A percentile compares a stretch with the other conserved stretches of the same genome.
These are phyloP conservation scores for Shiraia bambusicola DNA, from an alignment of 2,329 filamentous ascomycete species.

Conservation along the genomic window DNA sequence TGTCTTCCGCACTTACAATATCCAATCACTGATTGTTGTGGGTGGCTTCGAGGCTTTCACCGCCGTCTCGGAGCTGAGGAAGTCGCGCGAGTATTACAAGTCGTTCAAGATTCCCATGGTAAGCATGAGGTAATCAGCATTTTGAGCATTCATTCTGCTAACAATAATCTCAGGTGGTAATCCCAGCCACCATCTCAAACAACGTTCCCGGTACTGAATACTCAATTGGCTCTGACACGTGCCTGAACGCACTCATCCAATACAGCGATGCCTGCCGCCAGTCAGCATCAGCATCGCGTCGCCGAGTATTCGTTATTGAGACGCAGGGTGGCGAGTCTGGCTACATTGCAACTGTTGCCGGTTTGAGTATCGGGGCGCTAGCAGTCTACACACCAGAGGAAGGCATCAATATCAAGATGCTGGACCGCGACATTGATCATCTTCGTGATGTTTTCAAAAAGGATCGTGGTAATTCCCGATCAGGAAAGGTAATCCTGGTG, in stretches of 20 bases:
- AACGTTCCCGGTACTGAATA: conserved; percentile 98
- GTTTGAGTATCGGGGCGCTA: conserved; percentile 85
- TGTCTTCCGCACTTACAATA: conserved; percentile 81
- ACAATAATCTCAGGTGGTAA: conserved; percentile 63
- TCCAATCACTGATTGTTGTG: conserved; percentile 88
- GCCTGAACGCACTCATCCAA: conserved; percentile 87
- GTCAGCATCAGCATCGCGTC: conserved; percentile 88
- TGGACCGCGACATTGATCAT: conserved; percentile 85
- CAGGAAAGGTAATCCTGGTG: conserved; percentile 91
- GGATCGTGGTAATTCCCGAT: conserved; percentile 84
- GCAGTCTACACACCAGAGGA: conserved; percentile 98
- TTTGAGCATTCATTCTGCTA: conserved; percentile 5
- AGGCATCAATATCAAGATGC: conserved; percentile 90
- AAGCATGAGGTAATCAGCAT: conserved; percentile 2
- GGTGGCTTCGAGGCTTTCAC: conserved; percentile 98
- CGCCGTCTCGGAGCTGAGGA: conserved; percentile 80
- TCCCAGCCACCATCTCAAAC: conserved; percentile 98
- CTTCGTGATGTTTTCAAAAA: conserved; percentile 81
- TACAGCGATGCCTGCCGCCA: conserved; percentile 99
- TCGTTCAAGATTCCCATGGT: conserved; percentile 87
- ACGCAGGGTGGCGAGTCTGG: conserved; percentile 94
- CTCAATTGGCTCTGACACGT: conserved; percentile 94
- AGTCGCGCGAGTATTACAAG: conserved; percentile 74
- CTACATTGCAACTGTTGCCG: conserved; percentile 88
- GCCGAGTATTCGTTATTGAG: conserved; percentile 95